Percentiles rank a stretch among this genome's conserved stretches.
Evolutionary conservation across 163 green algal genomes (phyloP).

Genomic region (Scenedesmus sp.): DNA sequence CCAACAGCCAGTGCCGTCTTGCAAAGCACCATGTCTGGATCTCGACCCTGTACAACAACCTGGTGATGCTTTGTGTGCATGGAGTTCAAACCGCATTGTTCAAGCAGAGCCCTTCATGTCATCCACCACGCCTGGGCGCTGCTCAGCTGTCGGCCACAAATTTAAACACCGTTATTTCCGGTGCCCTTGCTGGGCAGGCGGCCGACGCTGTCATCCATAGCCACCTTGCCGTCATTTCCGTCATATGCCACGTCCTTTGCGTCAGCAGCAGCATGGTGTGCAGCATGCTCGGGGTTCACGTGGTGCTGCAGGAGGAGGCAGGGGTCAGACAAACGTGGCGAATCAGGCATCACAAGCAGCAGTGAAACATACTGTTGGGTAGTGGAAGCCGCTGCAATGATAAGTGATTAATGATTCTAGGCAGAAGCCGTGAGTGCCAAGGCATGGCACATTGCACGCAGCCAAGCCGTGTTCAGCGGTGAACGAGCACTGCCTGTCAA

Average conservation of each 20-base stretch:
- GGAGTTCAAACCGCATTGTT: too few species aligned
- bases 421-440: too few species aligned
- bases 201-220: neutral
- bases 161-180: neutral
- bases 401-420: too few species aligned
- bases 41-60: too few species aligned
- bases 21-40: neutral
- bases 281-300: constrained; percentile 48
- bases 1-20: neutral
- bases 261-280: constrained; percentile 27
- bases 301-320: constrained; percentile 17
- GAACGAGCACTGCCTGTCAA: too few species aligned
- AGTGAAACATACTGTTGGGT: neutral
- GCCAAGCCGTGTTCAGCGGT: too few species aligned
- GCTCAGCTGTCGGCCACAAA: neutral
- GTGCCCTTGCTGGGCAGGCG: neutral
- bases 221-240: neutral
- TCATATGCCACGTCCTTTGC: neutral
- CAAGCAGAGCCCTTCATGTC: too few species aligned
- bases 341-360: neutral
- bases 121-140: too few species aligned
- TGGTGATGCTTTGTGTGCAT: too few species aligned
- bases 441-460: too few species aligned
- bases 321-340: neutral
- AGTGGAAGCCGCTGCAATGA: too few species aligned